Base-by-base conservation (phyloP, 371 early-diverging fungal species). In the Capillidium heterosporum region DNA sequence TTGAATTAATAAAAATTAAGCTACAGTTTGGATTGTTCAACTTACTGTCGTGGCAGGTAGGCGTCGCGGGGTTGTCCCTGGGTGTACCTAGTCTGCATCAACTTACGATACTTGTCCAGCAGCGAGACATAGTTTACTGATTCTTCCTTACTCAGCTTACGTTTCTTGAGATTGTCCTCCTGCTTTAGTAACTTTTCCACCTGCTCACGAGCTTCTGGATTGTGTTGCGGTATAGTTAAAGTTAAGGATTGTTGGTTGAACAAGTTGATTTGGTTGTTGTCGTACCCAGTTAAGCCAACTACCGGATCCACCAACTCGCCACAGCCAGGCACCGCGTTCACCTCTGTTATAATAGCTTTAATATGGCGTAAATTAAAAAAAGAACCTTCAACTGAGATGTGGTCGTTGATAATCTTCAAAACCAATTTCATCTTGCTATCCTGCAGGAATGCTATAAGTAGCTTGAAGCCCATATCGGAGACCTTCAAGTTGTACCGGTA, bases 401-500 rank as follows among this genome's bases (percentile, higher is more conserved):
- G 81, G 66, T 92, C 90, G 65, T 96, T 97, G 40, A 97, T 81
- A n/a, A 98, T 77, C 57, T 91, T 78, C 61, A 96, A 74, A 57
- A 99, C 66, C 39, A 89, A 75, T 60, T 82, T 78, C 59, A 84
- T 80, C 59, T 85, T 80, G 68, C 90, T 91, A 56, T 93, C 93
- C 69, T 96, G 89, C 56, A 99, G 68, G 67, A 88, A 98, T 46
- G 85, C 75, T 47, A 98, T 68, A 56, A 99, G 78, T 5, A 99
- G 78, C 67, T 93, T 91, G 61, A 88, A 90, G 0, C 95, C 87
- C 41, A 91, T 89, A 27, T 82, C 73, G 35, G 88, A 80, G 86
- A 99, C 85, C 7, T 78, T 73, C 29, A 99, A 60, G 48, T 75
- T 73, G 71, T 96, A 99, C 65, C 94, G 91, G 70, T 88, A 86